Percentiles rank a stretch among this genome's conserved stretches.
These are phyloP conservation scores for Atalantia buxifolia DNA, from an alignment of 345 rosid genomes.

Conservation along the genomic window DNA sequence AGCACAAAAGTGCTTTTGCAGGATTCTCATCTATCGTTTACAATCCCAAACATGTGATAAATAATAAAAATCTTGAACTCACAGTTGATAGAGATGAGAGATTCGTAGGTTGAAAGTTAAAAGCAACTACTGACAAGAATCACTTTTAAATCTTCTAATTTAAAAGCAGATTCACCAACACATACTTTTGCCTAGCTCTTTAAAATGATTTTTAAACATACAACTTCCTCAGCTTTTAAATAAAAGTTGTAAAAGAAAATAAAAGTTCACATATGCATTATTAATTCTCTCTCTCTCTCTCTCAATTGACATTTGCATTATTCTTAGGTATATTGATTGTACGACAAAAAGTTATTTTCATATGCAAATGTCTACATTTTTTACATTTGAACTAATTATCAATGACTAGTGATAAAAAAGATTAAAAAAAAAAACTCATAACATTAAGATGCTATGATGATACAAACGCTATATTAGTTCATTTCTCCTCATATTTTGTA, in stretches of 20 bases:
- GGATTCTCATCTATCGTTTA: neutral
- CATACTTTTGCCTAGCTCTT: neutral
- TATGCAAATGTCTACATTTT: too few relatives aligned
- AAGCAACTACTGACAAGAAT: slow-evolving; percentile 12
- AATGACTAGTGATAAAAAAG: too few relatives aligned
- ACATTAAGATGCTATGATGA: too few relatives aligned
- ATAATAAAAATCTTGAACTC: neutral
- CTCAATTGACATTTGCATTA: too few relatives aligned
- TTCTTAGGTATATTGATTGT: neutral
- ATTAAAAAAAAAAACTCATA: too few relatives aligned
- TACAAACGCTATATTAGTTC: too few relatives aligned
- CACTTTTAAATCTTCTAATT: slow-evolving; percentile 8
- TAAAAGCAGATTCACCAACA: neutral
- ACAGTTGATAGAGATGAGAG: neutral
- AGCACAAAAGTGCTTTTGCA: neutral
- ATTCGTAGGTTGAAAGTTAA: slow-evolving; percentile 6
- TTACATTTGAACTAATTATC: too few relatives aligned
- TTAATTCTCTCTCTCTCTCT: neutral
- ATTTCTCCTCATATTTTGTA: too few relatives aligned
- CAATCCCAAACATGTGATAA: neutral
- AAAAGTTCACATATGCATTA: neutral
- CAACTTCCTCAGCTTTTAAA: neutral
- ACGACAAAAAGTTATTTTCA: neutral
- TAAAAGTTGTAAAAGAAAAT: neutral
- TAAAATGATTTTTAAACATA: neutral